Percentiles rank a stretch among this genome's conserved stretches.
Evolutionary conservation across 805 yeast genomes (phyloP).

Genomic region (Alloascoidea africana): DNA sequence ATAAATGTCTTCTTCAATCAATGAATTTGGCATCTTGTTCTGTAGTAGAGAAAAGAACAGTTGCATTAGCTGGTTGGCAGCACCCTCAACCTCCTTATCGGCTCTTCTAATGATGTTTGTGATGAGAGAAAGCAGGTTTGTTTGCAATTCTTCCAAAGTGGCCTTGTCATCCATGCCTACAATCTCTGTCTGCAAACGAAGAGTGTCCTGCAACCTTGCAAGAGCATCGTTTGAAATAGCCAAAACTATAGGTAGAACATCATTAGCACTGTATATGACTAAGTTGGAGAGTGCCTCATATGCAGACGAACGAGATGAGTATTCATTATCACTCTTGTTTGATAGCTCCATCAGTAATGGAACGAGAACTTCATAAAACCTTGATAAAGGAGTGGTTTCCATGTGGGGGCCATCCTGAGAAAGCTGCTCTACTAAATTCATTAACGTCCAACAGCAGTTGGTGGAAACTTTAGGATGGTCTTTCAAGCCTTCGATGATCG

Average conservation of each 20-base stretch:
- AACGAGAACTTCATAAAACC: conserved; percentile 52
- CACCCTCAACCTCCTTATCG: conserved; percentile 44
- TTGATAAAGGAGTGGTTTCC: conserved; percentile 51
- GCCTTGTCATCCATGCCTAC: conserved; percentile 55
- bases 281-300: conserved; percentile 82
- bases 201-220: conserved; percentile 55
- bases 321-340: conserved; percentile 66
- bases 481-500: conserved; percentile 64
- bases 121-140: conserved; percentile 57
- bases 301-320: conserved; percentile 86
- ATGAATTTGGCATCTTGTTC: conserved; percentile 46
- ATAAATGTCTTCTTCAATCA: conserved; percentile 89
- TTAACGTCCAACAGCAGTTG: conserved; percentile 96
- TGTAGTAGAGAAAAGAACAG: conserved; percentile 61
- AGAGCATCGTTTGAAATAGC: conserved; percentile 63
- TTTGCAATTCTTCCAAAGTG: conserved; percentile 78
- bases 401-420: conserved; percentile 30
- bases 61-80: conserved; percentile 76
- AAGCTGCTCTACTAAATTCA: conserved; percentile 80
- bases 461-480: conserved; percentile 91
- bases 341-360: conserved; percentile 60
- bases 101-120: conserved; percentile 78
- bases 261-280: conserved; percentile 60
- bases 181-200: conserved; percentile 41
- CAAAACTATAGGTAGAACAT: conserved; percentile 53